Evolutionary conservation across 805 yeast genomes (phyloP), one percentile per base, ranked within the genome.

Genomic region (Torulaspora microellipsoides): DNA sequence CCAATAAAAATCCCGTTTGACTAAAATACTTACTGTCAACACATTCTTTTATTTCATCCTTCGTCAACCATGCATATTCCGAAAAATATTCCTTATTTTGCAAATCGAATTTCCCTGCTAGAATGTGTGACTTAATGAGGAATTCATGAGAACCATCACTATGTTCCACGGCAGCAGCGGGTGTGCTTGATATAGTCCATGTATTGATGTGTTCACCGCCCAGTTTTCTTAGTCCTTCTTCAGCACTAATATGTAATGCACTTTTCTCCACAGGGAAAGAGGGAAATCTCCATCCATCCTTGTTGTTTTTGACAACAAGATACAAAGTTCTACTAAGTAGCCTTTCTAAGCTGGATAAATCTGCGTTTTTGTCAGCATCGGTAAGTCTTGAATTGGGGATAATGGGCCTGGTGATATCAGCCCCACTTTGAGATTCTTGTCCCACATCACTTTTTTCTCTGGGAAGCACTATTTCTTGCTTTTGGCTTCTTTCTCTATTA

Each of bases 111-210:
- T 71, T 69, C 36, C 98, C 99, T 10, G 95, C 85, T 54, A 91
- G 68, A 45, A 91, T 87, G 62, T 88, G 96, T 28, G 95, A 84
- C 66, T 87, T 88, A 55, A 93, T 78, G 55, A 85, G 70, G 60
- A 81, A 93, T 55, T 85, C 91, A 9, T 52, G 60, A 2, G 56
- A 20, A 1, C 60, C 53, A 11, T 46, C 53, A 7, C 54, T 46
- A 10, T 48, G 40, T 52, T 77, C 71, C 49, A 83, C 59, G 1
- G 83, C 79, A 34, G 82, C 89, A 33, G 90, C 83, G 32, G 99
- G 98, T 4, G 84, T 84, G 44, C 78, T 79, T 17, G 98, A 88
- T n/a, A 93, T 95, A 15, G 85, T 78, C 86, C 95, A 91, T 34
- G 88, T 83, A 66, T 88, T 85, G 61, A 93, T 77, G 43, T 73